Base-by-base conservation (phyloP, 2,329 filamentous ascomycete genomes). In the Cercospora sesami region DNA sequence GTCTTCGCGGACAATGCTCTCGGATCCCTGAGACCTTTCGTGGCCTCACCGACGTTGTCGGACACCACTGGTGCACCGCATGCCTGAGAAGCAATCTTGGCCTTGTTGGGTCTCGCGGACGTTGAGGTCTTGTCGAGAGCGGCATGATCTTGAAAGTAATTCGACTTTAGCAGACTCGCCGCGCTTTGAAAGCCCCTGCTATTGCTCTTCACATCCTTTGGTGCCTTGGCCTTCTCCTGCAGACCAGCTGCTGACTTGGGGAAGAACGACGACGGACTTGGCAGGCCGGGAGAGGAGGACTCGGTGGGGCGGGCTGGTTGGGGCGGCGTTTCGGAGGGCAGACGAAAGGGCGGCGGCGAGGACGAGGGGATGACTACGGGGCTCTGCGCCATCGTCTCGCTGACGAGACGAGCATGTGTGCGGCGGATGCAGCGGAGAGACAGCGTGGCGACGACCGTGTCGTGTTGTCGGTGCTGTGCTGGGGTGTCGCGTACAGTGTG, bases 321-420 rank as follows among this genome's bases (percentile, higher is more conserved):
- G 65, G 72, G 36, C 23, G 73, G 72, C 21, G 72, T 71, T 26
- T 65, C 65, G 9, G 71, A 69, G 10, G 71, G 68, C n/a, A 63
- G 21, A 28, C 65, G 69, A 59, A 71, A 71, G 57, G 66, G 51
- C 39, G 51, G 57, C 31, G 71, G 67, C 21, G 73, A 73, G 33
- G 74, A 74, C 30, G 73, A 74, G 55, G 70, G 48, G 23, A 75
- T 69, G 23, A 72, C 67, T 48, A 75, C 70, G 16, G 74, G 73
- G 55, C 69, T 73, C 30, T 42, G 65, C 6, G 62, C 62, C 62
- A 64, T 64, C 28, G 31, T 59, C 55, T 14, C 28, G 31, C 55
- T 16, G 31, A 16, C 55, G 55, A 33, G 28, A 23, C 55, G 28
- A 36, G 31, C 55, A 59, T 36, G 26, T 21, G 28, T 14, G 31